phyloP scores from a whole-genome alignment of 2,329 filamentous ascomycete genomes.

The Exophiala phaeomuriformis region DNA sequence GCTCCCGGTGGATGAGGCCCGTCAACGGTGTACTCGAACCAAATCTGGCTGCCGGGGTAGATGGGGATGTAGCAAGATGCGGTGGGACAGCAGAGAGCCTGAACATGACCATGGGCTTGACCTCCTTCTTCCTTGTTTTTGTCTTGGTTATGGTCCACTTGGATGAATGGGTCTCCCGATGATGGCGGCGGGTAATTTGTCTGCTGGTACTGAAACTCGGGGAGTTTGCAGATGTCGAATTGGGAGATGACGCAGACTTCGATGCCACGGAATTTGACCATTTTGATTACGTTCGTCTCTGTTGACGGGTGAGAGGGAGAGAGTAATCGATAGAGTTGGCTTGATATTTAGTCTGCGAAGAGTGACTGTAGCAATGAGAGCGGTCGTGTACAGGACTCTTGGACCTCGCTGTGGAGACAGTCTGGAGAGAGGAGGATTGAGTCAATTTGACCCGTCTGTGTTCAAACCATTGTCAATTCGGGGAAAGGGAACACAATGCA shows the following conservation, averaged over 20 bases:
- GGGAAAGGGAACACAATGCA: too few relatives aligned
- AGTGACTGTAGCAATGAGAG: too few relatives aligned
- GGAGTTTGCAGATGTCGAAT: slow-evolving; percentile 23
- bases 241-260: slow-evolving; percentile 25
- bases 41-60: slow-evolving; percentile 26
- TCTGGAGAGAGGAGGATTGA: too few relatives aligned
- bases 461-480: too few relatives aligned
- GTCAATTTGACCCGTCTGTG: too few relatives aligned
- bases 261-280: slow-evolving; percentile 26
- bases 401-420: too few relatives aligned
- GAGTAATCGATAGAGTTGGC: background rate
- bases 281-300: background rate
- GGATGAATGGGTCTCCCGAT: slow-evolving; percentile 4
- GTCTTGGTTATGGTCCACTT: background rate
- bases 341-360: too few relatives aligned
- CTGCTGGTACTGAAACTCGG: slow-evolving; percentile 16
- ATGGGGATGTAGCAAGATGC: slow-evolving; percentile 23
- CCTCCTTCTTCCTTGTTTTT: background rate
- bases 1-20: slow-evolving; percentile 25
- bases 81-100: slow-evolving; percentile 1
- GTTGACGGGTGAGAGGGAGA: background rate
- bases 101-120: background rate
- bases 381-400: too few relatives aligned
- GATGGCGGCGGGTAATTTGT: background rate
- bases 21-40: slow-evolving; percentile 27